Conservation (phyloP, 2,329 filamentous ascomycete species). For the Aureobasidium sp. region DNA sequence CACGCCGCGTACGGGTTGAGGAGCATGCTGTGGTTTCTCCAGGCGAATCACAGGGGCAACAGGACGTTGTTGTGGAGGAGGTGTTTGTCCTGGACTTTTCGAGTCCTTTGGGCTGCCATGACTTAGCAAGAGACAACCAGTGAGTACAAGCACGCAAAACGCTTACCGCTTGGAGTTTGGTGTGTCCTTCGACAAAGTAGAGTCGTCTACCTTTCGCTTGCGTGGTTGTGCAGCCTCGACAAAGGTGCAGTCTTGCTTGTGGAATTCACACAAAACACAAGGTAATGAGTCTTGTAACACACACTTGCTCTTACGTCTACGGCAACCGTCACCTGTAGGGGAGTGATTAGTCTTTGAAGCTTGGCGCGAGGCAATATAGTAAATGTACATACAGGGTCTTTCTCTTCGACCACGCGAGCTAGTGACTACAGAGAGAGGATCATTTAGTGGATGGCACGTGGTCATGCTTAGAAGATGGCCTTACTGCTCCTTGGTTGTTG, state of each 20-base stretch:
- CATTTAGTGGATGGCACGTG: conserved; percentile 20
- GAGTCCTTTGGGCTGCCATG: conserved; percentile 9
- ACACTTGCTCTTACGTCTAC: conserved; percentile 67
- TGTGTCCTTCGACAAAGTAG: conserved; percentile 26
- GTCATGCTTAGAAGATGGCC: conserved; percentile 10
- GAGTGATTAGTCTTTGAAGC: conserved; percentile 31
- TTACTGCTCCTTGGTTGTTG: conserved; percentile 21
- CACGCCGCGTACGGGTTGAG: conserved; percentile 8
- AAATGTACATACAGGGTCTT: conserved; percentile 29
- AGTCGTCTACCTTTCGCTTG: conserved; percentile 69
- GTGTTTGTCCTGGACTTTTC: conserved; percentile 12
- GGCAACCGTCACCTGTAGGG: conserved; percentile 62
- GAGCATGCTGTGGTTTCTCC: conserved; percentile 15
- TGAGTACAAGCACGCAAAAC: conserved; percentile 15
- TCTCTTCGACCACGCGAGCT: conserved; percentile 28
- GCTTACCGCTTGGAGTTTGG: conserved; percentile 22
- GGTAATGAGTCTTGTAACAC: conserved; percentile 66
- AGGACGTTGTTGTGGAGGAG: not conserved
- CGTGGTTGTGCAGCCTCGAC: conserved; percentile 67
- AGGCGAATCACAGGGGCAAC: conserved; percentile 8
- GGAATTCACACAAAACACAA: conserved; percentile 71
- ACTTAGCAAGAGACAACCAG: not conserved
- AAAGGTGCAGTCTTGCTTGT: conserved; percentile 73
- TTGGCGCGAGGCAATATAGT: conserved; percentile 27
- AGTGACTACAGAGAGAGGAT: conserved; percentile 2